phyloP scores from a whole-genome alignment of 1,284 basidiomycete genomes.

The Puccinia coronata region DNA sequence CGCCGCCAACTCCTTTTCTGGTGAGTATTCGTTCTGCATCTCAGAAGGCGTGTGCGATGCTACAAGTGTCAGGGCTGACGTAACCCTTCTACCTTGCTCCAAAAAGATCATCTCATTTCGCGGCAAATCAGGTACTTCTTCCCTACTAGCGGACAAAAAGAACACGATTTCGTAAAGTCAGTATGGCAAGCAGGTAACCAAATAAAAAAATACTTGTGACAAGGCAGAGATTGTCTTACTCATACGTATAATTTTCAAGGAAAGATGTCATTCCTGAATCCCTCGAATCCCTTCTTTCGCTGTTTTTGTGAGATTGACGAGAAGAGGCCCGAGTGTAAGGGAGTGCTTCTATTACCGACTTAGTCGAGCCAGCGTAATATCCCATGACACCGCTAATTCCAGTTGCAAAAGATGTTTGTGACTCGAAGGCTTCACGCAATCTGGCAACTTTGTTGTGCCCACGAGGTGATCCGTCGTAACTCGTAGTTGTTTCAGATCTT shows the following conservation, averaged over 20 bases:
- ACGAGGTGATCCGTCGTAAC: background rate
- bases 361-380: background rate
- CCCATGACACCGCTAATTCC: background rate
- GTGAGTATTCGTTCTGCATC: background rate
- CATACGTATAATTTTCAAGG: slow-evolving; percentile 11
- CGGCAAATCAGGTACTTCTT: background rate
- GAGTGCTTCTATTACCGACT: background rate
- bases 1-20: background rate
- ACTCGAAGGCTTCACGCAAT: background rate
- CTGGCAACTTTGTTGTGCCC: background rate
- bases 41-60: background rate
- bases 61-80: background rate
- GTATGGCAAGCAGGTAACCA: background rate
- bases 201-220: background rate
- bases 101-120: no score
- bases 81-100: background rate
- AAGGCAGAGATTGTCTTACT: background rate
- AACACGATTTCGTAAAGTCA: background rate
- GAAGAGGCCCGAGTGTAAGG: background rate
- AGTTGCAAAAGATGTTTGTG: background rate
- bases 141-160: background rate
- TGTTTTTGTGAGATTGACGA: no score
- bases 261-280: slow-evolving; percentile 6
- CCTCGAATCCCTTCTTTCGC: background rate
- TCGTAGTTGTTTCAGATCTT: no score